Evolutionary conservation across 73 alveolate species (phyloP).

Genomic region (Tetrahymena malaccensis): DNA sequence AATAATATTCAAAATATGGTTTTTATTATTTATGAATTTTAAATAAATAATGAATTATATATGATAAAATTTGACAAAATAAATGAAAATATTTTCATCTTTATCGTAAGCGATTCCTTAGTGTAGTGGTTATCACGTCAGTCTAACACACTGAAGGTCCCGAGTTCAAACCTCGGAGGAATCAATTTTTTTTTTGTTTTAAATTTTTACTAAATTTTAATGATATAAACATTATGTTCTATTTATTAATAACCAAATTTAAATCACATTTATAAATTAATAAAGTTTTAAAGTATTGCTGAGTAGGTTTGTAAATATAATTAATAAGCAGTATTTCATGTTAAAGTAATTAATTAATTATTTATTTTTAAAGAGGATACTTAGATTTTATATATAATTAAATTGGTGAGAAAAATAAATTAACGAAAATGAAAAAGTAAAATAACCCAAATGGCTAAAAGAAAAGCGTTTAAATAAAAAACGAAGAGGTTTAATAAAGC

Average conservation of each 20-base stretch:
- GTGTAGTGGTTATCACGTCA: conserved; percentile 1
- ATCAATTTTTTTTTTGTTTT: background rate
- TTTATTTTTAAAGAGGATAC: background rate
- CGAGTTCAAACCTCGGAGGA: conserved; percentile 3
- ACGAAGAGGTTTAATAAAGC: background rate
- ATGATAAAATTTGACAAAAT: background rate
- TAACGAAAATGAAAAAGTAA: background rate
- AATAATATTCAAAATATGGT: too few species aligned
- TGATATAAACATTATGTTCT: too few species aligned
- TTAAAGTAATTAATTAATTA: background rate
- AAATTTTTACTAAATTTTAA: background rate
- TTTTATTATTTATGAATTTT: too few species aligned
- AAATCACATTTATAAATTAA: too few species aligned
- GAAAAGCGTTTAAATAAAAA: background rate
- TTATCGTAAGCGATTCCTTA: background rate
- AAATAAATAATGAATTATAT: background rate
- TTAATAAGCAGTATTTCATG: background rate
- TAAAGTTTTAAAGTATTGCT: too few species aligned
- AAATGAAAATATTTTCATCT: background rate
- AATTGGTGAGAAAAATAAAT: background rate
- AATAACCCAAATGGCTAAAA: background rate
- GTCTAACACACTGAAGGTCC: conserved; percentile 2
- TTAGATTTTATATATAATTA: background rate
- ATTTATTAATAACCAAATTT: too few species aligned
- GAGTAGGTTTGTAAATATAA: too few species aligned